Evolutionary conservation across 2,329 filamentous ascomycete species (phyloP).

Genomic region (Claviceps sp.): DNA sequence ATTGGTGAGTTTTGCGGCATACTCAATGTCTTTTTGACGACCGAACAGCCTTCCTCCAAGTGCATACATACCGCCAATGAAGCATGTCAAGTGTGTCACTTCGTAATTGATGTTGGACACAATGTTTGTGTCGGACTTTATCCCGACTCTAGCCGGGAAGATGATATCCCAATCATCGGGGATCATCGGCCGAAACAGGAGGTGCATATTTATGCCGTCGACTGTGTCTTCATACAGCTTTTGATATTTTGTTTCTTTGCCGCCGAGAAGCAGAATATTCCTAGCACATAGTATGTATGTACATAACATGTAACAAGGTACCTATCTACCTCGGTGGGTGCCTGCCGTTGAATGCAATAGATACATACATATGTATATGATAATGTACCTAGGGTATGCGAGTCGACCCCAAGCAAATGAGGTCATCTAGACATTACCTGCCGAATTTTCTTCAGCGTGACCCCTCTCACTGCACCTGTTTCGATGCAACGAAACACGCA

Average conservation of each 20-base stretch:
- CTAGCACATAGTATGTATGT: slow-evolving; percentile 22
- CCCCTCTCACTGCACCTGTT: too few relatives aligned
- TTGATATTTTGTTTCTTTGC: slow-evolving; percentile 57
- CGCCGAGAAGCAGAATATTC: slow-evolving; percentile 60
- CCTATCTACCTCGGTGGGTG: too few relatives aligned
- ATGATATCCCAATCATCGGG: slow-evolving; percentile 56
- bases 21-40: slow-evolving; percentile 29
- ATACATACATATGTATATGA: too few relatives aligned
- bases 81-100: slow-evolving; percentile 51
- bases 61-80: slow-evolving; percentile 51
- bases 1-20: slow-evolving; percentile 33
- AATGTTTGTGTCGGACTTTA: slow-evolving; percentile 21
- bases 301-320: too few relatives aligned
- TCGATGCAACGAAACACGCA: too few relatives aligned
- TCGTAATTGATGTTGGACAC: slow-evolving; percentile 41
- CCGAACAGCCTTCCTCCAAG: slow-evolving; percentile 45
- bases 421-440: too few relatives aligned
- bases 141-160: slow-evolving; percentile 51
- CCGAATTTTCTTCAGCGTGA: too few relatives aligned
- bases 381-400: too few relatives aligned
- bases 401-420: too few relatives aligned
- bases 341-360: too few relatives aligned
- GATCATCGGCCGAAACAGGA: slow-evolving; percentile 69
- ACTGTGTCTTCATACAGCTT: slow-evolving; percentile 58
- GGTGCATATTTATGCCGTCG: slow-evolving; percentile 54